Evolutionary conservation across 441 rosid genomes (phyloP).

Genomic region (Lepidium campestre): DNA sequence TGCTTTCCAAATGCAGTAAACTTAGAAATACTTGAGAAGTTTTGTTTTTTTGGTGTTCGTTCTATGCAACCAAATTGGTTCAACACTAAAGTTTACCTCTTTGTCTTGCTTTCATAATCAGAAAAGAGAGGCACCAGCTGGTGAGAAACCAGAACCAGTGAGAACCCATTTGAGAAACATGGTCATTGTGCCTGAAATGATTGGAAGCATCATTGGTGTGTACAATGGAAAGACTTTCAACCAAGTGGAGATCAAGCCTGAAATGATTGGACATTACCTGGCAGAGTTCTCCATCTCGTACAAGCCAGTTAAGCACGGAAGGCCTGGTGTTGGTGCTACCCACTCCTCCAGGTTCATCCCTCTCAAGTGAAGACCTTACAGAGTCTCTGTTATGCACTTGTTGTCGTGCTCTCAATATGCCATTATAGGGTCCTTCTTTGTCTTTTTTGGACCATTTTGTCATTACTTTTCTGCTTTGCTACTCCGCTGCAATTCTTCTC

Average conservation of each 20-base stretch:
- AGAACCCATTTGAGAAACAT: constrained; percentile 46
- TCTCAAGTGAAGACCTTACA: constrained; percentile 36
- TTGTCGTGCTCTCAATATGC: neutral
- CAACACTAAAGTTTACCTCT: neutral
- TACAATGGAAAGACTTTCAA: constrained; percentile 55
- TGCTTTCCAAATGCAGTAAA: neutral
- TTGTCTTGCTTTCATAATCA: neutral
- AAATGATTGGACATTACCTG: constrained; percentile 50
- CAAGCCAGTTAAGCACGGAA: constrained; percentile 56
- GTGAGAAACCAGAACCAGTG: constrained; percentile 50
- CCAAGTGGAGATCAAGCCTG: constrained; percentile 53
- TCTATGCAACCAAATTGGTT: neutral
- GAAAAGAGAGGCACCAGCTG: constrained; percentile 49
- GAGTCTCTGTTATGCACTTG: neutral
- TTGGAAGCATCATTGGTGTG: constrained; percentile 46
- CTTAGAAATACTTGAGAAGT: neutral
- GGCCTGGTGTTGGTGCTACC: constrained; percentile 56
- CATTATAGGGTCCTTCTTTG: neutral
- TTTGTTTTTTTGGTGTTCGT: neutral
- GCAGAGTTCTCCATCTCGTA: constrained; percentile 52
- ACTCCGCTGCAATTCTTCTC: neutral
- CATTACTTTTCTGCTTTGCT: neutral
- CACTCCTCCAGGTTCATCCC: constrained; percentile 61
- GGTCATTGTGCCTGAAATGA: constrained; percentile 55
- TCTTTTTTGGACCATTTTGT: neutral